Conservation (phyloP, 441 rosid species). For the Populus hybrid region DNA sequence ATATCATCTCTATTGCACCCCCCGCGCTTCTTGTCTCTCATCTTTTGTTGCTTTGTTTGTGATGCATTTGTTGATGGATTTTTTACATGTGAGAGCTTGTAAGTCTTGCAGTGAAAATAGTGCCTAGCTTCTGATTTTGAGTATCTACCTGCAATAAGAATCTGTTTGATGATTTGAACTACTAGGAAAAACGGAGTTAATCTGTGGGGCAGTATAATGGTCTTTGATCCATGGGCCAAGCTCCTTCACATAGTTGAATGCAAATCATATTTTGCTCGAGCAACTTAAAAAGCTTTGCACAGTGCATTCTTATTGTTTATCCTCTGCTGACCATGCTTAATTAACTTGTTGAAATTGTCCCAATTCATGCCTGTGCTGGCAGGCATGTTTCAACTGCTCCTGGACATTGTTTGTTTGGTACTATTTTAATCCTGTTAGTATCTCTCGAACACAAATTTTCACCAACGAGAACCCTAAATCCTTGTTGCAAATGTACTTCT, state of each 20-base stretch:
- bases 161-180: not conserved
- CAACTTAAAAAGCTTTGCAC: not conserved
- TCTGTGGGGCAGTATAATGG: not conserved
- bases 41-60: not conserved
- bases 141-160: not conserved
- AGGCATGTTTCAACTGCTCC: not conserved
- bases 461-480: not conserved
- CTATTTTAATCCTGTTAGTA: not conserved
- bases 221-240: not conserved
- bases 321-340: not conserved
- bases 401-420: not conserved
- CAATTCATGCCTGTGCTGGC: not conserved
- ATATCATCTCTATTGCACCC: not conserved
- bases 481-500: not conserved
- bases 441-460: not conserved
- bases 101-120: not conserved
- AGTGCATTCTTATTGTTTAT: not conserved
- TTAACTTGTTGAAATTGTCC: not conserved
- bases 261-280: not conserved
- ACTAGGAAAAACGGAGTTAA: not conserved
- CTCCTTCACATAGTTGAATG: not conserved
- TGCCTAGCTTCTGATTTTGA: not conserved
- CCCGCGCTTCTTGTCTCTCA: not conserved
- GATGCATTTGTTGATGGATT: not conserved
- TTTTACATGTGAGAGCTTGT: not conserved